Base-by-base conservation (phyloP, 2,329 filamentous ascomycete species). In the Hypocreales sp. region DNA sequence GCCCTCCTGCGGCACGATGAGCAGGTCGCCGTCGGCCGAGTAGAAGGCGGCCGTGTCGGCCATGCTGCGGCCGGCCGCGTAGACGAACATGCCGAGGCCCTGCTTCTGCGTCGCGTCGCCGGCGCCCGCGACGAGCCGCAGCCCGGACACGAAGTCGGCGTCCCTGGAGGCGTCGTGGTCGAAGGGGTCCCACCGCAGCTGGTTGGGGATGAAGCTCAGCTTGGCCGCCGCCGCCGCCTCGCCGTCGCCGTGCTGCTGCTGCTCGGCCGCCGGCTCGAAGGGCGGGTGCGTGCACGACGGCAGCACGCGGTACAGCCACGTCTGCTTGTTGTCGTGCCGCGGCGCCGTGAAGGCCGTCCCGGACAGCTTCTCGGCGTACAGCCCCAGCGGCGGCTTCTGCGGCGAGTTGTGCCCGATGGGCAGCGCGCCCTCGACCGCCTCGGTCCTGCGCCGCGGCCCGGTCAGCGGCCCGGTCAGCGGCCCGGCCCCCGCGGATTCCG, bases 181-280 rank as follows among this genome's bases (percentile, higher is more conserved):
- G 46, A 86, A 84, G 1, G 65, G 79, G 40, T 82, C 75, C 82
- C 82, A 92, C 34, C 81, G 71, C 19, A 92, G 61, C 52, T 90
- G 82, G 40, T 87, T 87, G 1, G 82, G 82, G 20, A 55, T 50
- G 24, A 48, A 51, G 14, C 9, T 17, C 1, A n/a, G 4, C 24
- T 39, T 39, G 22, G 55, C 40, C 51, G 64, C 46, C 40, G 60
- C n/a, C n/a, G n/a, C n/a, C n/a, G n/a, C n/a, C n/a, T n/a, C n/a
- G n/a, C n/a, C n/a, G n/a, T n/a, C n/a, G n/a, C n/a, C n/a, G n/a
- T n/a, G n/a, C n/a, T n/a, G n/a, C n/a, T n/a, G n/a, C n/a, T n/a
- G n/a, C n/a, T n/a, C n/a, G 22, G 55, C 40, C 51, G 64, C 46
- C 40, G 60, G 45, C 47, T 56, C 45, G 60, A 60, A 79, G 45